Evolutionary conservation across 148 eudicot species (phyloP).

Genomic region (Cornus florida): DNA sequence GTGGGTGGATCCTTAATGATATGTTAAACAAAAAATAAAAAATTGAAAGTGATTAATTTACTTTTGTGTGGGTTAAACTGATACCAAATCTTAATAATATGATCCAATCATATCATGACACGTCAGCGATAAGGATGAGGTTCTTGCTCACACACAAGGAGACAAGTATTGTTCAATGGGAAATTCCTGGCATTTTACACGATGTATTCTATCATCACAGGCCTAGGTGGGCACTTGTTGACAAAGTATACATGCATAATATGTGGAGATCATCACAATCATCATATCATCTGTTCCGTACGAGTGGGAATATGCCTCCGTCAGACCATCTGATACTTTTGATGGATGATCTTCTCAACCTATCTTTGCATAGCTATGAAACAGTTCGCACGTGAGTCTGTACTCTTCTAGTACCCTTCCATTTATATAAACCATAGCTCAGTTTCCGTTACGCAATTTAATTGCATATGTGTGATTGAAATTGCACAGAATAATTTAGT

Average conservation of each 20-base stretch:
- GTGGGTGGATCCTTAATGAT: too few relatives aligned
- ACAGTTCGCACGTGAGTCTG: conserved; percentile 85
- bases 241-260: conserved; percentile 90
- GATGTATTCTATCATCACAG: conserved; percentile 34
- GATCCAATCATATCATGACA: too few relatives aligned
- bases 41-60: too few relatives aligned
- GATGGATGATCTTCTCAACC: conserved; percentile 79
- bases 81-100: too few relatives aligned
- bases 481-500: not conserved
- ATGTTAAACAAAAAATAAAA: too few relatives aligned
- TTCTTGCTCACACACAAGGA: too few relatives aligned
- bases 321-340: conserved; percentile 60
- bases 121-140: too few relatives aligned
- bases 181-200: too few relatives aligned
- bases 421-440: not conserved
- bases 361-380: conserved; percentile 90
- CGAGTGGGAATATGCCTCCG: conserved; percentile 60
- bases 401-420: conserved; percentile 9
- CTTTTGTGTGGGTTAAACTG: too few relatives aligned
- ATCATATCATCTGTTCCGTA: conserved; percentile 83
- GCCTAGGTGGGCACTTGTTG: conserved; percentile 94
- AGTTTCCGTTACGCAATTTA: not conserved
- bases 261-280: conserved; percentile 97
- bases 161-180: too few relatives aligned
- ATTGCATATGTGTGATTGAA: not conserved